A percentile compares a stretch with the other conserved stretches of the same genome.
Conservation (phyloP, 208 protist species). For the Jaenimonas drosophilae region DNA sequence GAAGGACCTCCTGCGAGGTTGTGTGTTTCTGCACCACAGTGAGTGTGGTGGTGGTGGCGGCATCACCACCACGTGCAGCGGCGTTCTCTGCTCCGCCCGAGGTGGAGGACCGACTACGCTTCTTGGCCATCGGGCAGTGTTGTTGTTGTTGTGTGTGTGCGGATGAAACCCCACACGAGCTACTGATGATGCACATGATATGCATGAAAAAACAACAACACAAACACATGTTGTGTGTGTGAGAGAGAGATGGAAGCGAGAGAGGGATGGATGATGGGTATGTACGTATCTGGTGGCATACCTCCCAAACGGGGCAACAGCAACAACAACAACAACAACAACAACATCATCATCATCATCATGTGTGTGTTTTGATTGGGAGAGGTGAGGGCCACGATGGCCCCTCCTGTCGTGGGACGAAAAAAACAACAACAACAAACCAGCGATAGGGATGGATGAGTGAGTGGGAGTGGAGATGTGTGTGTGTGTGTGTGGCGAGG, state of each 20-base stretch:
- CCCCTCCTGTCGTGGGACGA: neutral
- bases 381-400: neutral
- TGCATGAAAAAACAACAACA: conserved; percentile 13
- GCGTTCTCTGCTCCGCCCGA: conserved; percentile 2
- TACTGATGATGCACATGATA: neutral
- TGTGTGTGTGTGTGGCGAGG: neutral
- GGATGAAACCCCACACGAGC: neutral
- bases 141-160: neutral
- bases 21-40: neutral
- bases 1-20: conserved; percentile 18
- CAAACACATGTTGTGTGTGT: neutral
- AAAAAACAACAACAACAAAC: neutral
- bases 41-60: conserved; percentile 4
- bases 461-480: conserved; percentile 1
- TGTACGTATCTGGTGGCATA: too few relatives aligned
- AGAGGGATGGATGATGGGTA: neutral
- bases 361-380: neutral
- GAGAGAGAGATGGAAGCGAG: neutral
- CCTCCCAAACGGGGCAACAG: neutral
- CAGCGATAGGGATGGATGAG: neutral
- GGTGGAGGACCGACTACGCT: neutral
- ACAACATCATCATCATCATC: neutral
- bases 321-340: neutral
- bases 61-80: neutral
- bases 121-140: conserved; percentile 1